Evolutionary conservation across 148 eudicot genomes (phyloP).

Genomic region (Mesembryanthemum crystallinum): DNA sequence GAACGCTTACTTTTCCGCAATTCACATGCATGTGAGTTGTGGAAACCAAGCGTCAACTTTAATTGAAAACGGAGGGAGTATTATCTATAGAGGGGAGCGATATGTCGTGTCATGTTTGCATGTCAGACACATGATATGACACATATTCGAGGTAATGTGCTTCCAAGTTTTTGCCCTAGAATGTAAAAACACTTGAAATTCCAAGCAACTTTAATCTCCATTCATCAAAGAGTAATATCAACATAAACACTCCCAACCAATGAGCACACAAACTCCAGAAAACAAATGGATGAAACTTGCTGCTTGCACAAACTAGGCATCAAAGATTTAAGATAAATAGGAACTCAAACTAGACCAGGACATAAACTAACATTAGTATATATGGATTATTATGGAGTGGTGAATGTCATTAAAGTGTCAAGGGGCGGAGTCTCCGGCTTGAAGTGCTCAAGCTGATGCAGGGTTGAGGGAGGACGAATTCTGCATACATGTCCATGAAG

Average conservation of each 20-base stretch:
- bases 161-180: not conserved
- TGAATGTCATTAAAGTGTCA: slow-evolving; percentile 14
- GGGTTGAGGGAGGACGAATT: slow-evolving; percentile 47
- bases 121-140: not conserved
- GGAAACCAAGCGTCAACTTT: no score
- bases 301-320: not conserved
- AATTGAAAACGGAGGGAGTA: no score
- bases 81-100: no score
- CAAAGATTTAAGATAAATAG: not conserved
- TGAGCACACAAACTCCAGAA: slow-evolving; percentile 9
- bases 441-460: slow-evolving; percentile 15
- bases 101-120: no score
- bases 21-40: no score
- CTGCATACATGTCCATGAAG: slow-evolving; percentile 76
- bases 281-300: not conserved
- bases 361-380: not conserved
- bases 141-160: not conserved
- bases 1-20: no score
- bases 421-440: slow-evolving; percentile 22
- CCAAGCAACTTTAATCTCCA: not conserved
- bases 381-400: not conserved
- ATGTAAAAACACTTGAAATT: not conserved
- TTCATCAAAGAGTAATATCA: not conserved
- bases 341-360: not conserved
- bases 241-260: not conserved